Evolutionary conservation across 257 asterid genomes (phyloP).

Genomic region (Ehretia macrophylla): DNA sequence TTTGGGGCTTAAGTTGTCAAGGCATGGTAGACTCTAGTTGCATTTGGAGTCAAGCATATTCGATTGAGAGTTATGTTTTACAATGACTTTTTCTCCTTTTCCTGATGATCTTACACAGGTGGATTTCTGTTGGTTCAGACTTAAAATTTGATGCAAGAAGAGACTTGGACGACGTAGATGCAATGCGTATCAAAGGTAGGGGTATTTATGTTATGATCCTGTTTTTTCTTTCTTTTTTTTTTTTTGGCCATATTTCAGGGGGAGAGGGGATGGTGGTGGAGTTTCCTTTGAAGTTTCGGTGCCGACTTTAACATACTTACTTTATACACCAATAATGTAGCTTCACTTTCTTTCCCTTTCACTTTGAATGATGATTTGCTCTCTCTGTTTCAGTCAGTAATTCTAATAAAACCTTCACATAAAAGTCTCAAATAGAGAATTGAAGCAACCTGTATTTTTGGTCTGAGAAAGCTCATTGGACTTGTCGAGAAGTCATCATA

Average conservation of each 20-base stretch:
- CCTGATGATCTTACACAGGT: conserved; percentile 51
- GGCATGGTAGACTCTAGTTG: neutral
- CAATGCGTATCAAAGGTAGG: conserved; percentile 70
- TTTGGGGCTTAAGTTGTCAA: neutral
- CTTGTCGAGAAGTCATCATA: neutral
- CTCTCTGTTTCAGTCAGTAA: too few species aligned
- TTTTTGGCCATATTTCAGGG: too few species aligned
- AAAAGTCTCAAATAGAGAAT: neutral
- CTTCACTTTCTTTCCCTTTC: too few species aligned
- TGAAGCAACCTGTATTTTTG: neutral
- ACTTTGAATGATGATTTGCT: too few species aligned
- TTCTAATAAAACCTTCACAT: too few species aligned
- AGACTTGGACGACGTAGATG: conserved; percentile 96
- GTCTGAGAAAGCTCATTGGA: neutral
- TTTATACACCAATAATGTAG: too few species aligned
- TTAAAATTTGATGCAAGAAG: conserved; percentile 91
- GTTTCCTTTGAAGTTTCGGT: neutral
- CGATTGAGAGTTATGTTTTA: neutral
- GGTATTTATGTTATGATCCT: neutral
- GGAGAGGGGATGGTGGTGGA: too few species aligned
- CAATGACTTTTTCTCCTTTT: conserved; percentile 16
- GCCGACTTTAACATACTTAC: neutral
- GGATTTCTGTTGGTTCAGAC: conserved; percentile 99
- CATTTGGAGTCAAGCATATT: neutral
- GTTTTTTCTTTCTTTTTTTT: neutral